phyloP scores from a whole-genome alignment of 2,329 filamentous ascomycete genomes.

The Aspergillus thermomutatus region DNA sequence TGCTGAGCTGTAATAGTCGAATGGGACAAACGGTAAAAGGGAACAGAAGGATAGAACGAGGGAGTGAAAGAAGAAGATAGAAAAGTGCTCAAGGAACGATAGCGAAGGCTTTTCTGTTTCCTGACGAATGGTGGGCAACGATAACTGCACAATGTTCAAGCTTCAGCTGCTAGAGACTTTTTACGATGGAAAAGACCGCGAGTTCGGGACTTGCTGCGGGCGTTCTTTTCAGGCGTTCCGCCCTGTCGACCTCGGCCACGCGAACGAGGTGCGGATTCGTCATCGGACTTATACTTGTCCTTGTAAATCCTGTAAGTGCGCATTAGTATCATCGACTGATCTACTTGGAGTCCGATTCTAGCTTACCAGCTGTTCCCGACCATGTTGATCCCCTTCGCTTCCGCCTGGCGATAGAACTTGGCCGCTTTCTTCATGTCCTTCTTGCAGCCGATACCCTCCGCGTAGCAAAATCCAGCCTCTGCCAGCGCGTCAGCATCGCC shows the following conservation, averaged over 20 bases:
- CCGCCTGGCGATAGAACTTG: slow-evolving; percentile 83
- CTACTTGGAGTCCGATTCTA: neutral
- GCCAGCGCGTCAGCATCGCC: slow-evolving; percentile 91
- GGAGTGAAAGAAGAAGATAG: slow-evolving; percentile 3
- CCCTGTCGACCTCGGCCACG: slow-evolving; percentile 30
- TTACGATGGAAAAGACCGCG: slow-evolving; percentile 69
- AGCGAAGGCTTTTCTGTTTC: slow-evolving; percentile 4
- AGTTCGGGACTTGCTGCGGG: slow-evolving; percentile 71
- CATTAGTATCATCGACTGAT: slow-evolving; percentile 9
- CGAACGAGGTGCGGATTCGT: slow-evolving; percentile 40
- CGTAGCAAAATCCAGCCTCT: slow-evolving; percentile 95
- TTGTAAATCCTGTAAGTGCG: slow-evolving; percentile 80
- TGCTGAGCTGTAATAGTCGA: neutral
- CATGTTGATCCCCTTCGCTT: slow-evolving; percentile 94
- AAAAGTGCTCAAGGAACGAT: slow-evolving; percentile 18
- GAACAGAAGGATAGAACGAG: slow-evolving; percentile 5
- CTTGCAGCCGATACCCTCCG: slow-evolving; percentile 87
- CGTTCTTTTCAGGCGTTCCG: slow-evolving; percentile 59
- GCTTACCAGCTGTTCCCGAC: slow-evolving; percentile 91
- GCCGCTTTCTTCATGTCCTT: slow-evolving; percentile 95
- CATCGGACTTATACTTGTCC: slow-evolving; percentile 78
- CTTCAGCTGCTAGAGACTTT: slow-evolving; percentile 37
- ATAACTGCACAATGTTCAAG: slow-evolving; percentile 11
- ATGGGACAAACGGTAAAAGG: neutral
- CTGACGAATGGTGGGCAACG: slow-evolving; percentile 18